Percentiles rank a stretch among this genome's conserved stretches.
Conservation (phyloP, 1,284 basidiomycete genomes). For the Cryptococcus sp. region DNA sequence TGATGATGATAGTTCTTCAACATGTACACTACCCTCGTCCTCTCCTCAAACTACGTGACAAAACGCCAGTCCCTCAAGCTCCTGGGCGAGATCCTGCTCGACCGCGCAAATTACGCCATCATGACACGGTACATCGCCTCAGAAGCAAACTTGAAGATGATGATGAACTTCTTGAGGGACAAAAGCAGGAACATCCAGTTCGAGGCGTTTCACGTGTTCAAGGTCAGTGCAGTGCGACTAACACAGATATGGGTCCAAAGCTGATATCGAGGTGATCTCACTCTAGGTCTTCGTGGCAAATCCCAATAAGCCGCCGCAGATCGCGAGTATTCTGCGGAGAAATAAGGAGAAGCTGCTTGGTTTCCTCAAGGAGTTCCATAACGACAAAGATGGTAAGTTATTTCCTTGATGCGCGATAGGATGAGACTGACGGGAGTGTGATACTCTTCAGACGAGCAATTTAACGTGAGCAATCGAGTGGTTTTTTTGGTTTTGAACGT, state of each 20-base stretch:
- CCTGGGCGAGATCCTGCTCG: conserved; percentile 94
- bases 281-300: conserved; percentile 94
- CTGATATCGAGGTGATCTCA: neutral
- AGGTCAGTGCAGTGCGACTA: conserved; percentile 61
- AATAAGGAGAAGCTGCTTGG: conserved; percentile 91
- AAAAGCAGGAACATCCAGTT: conserved; percentile 99
- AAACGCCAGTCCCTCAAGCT: conserved; percentile 98
- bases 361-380: conserved; percentile 93
- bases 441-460: conserved; percentile 75
- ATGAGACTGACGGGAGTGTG: neutral
- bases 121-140: conserved; percentile 98
- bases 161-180: conserved; percentile 98
- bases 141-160: conserved; percentile 92
- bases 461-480: conserved; percentile 62
- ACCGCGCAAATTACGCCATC: conserved; percentile 94
- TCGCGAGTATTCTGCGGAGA: conserved; percentile 83
- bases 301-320: conserved; percentile 95
- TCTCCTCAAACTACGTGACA: conserved; percentile 97
- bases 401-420: conserved; percentile 1
- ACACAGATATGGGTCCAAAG: neutral
- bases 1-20: conserved; percentile 74
- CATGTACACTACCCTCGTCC: conserved; percentile 87
- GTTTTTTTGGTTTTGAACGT: neutral
- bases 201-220: conserved; percentile 99
- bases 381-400: conserved; percentile 87